These are phyloP conservation scores for Theileria orientalis DNA, from an alignment of 169 alveolate genomes.

Conservation along the genomic window DNA sequence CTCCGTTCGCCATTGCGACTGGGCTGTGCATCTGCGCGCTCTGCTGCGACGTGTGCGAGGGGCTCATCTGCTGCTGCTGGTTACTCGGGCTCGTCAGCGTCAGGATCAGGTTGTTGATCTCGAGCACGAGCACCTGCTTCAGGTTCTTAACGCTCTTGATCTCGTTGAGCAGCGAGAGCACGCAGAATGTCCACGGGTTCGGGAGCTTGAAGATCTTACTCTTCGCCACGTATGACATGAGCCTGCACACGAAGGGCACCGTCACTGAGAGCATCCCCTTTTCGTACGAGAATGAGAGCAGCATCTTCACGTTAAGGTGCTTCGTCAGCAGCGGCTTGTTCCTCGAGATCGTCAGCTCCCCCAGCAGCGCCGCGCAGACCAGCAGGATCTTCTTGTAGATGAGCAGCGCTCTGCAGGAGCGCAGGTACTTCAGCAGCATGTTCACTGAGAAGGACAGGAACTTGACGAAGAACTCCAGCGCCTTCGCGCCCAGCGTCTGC, in stretches of 20 bases:
- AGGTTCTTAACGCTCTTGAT: slow-evolving; percentile 77
- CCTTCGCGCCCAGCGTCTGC: slow-evolving; percentile 65
- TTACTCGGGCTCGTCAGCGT: slow-evolving; percentile 60
- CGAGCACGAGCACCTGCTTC: slow-evolving; percentile 81
- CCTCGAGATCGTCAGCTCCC: slow-evolving; percentile 82
- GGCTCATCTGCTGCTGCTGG: slow-evolving; percentile 4
- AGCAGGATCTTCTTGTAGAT: slow-evolving; percentile 83
- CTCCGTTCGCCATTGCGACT: not conserved
- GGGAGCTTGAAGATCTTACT: slow-evolving; percentile 84
- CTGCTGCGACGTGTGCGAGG: slow-evolving; percentile 21
- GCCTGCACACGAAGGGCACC: slow-evolving; percentile 86
- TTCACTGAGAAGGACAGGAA: slow-evolving; percentile 83
- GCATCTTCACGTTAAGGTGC: slow-evolving; percentile 82
- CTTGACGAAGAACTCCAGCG: slow-evolving; percentile 66
- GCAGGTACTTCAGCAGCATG: slow-evolving; percentile 77
- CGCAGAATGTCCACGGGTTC: slow-evolving; percentile 90
- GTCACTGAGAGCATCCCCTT: slow-evolving; percentile 79
- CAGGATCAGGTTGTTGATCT: slow-evolving; percentile 80
- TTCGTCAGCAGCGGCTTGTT: slow-evolving; percentile 86
- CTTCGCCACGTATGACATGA: slow-evolving; percentile 75
- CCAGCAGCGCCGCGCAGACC: slow-evolving; percentile 87
- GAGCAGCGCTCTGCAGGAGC: slow-evolving; percentile 78
- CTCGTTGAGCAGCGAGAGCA: slow-evolving; percentile 83
- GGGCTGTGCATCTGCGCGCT: not conserved
- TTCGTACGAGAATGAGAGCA: slow-evolving; percentile 79